Evolutionary conservation across 2,329 filamentous ascomycete genomes (phyloP).

Genomic region (Diaporthe longicolla): DNA sequence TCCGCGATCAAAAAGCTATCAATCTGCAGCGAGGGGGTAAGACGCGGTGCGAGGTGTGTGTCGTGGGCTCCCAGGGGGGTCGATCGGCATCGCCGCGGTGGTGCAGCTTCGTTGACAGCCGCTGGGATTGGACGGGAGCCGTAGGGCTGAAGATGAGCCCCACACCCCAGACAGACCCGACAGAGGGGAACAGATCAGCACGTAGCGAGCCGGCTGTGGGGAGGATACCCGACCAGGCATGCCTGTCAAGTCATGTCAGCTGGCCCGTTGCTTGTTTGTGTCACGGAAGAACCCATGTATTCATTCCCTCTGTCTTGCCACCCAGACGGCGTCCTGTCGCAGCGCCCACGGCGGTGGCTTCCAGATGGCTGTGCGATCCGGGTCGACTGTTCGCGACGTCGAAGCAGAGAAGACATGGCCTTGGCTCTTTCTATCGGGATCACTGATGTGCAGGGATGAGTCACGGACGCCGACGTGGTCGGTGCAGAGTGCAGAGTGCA

Average conservation of each 20-base stretch:
- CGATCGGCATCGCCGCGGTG: constrained; percentile 38
- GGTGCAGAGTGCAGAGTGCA: not conserved
- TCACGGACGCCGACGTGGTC: constrained; percentile 10
- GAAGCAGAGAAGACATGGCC: not conserved
- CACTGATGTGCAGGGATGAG: constrained; percentile 21
- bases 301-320: not conserved
- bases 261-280: constrained; percentile 31
- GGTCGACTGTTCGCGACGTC: not conserved
- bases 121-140: constrained; percentile 34
- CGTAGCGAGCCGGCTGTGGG: constrained; percentile 33
- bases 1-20: constrained; percentile 17
- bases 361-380: not conserved
- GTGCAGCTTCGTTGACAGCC: constrained; percentile 34
- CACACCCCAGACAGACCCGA: constrained; percentile 40
- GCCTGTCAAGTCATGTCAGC: constrained; percentile 37
- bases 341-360: not conserved
- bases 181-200: constrained; percentile 39
- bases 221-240: constrained; percentile 19
- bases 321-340: not conserved
- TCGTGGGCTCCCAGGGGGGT: constrained; percentile 32
- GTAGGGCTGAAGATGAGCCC: constrained; percentile 42
- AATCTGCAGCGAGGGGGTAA: not conserved
- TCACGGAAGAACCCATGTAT: constrained; percentile 4
- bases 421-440: not conserved
- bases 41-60: constrained; percentile 17